Evolutionary conservation across 495 filamentous ascomycete species (phyloP).

Genomic region (Clavariopsis aquatica): DNA sequence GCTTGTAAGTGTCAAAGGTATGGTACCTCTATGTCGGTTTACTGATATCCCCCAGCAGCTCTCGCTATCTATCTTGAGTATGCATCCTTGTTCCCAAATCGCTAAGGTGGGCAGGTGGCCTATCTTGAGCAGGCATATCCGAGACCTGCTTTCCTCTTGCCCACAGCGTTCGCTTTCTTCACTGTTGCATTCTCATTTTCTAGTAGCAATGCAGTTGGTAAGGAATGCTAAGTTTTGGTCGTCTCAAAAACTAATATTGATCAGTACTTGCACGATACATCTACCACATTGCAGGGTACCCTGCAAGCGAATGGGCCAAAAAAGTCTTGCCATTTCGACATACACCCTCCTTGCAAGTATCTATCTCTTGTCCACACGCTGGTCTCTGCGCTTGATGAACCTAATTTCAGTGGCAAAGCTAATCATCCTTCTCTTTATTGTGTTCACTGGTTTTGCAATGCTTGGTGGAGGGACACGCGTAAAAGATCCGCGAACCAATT

Average conservation of each 20-base stretch:
- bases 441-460: constrained; percentile 20
- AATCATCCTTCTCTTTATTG: constrained; percentile 26
- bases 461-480: constrained; percentile 17
- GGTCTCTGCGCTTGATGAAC: constrained; percentile 18
- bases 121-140: constrained; percentile 28
- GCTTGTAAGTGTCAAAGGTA: not conserved
- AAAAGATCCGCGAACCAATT: constrained; percentile 12
- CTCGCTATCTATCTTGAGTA: constrained; percentile 21
- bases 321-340: constrained; percentile 17
- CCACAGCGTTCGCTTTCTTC: constrained; percentile 17
- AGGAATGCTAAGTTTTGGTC: not conserved
- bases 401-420: constrained; percentile 18
- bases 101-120: constrained; percentile 19
- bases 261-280: constrained; percentile 15
- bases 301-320: constrained; percentile 22
- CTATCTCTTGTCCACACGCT: constrained; percentile 17
- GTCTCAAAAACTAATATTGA: not conserved
- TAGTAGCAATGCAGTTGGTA: constrained; percentile 22
- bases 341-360: constrained; percentile 13
- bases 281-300: constrained; percentile 18
- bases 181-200: constrained; percentile 22
- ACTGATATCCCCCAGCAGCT: constrained; percentile 6
- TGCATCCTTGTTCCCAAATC: constrained; percentile 23
- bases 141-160: constrained; percentile 16
- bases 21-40: not conserved